A percentile compares a stretch with the other conserved stretches of the same genome.
Evolutionary conservation across 176 grass and related monocot species (phyloP).

Genomic region (bread wheat (Triticum aestivum)): IWGSC_CS_RefSeq_v2.1 NC_057805.1:101822577-101823076

Average conservation of each 20-base stretch:
- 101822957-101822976: not conserved
- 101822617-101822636: not conserved
- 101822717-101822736: not conserved
- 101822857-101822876: not conserved
- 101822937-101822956: not conserved
- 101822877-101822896: not conserved
- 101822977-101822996: not conserved
- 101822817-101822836: not conserved
- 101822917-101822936: not conserved
- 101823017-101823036: not conserved
- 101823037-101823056: slow-evolving; percentile 2
- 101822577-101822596: not conserved
- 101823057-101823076: not conserved
- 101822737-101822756: not conserved
- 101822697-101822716: not conserved
- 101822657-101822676: not conserved
- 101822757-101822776: not conserved
- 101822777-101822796: not conserved
- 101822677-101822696: not conserved
- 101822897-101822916: not conserved
- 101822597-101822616: not conserved
- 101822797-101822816: not conserved
- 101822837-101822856: not conserved
- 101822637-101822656: not conserved
- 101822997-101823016: not conserved